Base-by-base conservation (phyloP, 2,329 filamentous ascomycete genomes). In the Aschersonia sp. region DNA sequence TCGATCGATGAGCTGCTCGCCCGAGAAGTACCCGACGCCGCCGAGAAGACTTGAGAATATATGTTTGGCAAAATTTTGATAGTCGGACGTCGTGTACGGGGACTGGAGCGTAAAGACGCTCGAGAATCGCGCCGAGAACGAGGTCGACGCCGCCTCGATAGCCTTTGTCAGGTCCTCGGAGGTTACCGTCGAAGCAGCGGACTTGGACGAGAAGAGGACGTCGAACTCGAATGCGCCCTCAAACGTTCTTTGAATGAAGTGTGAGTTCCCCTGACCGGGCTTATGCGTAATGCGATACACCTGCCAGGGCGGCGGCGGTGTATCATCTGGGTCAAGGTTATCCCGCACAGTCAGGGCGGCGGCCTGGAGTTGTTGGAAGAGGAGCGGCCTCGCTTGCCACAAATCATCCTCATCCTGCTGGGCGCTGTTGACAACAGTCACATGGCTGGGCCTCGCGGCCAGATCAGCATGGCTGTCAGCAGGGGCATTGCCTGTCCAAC, bases 41-140 rank as follows among this genome's bases (percentile, higher is more conserved):
- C 92, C 92, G 38, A 95, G 74, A 35, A 98, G 71, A 62, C 97
- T 98, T 2, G 91, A 96, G 56, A 98, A 85, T 73, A 98, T 84
- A 53, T 84, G 89, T 62, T 87, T 85, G 53, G 83, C 87, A 62
- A 97, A 96, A 49, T 74, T 74, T 45, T 78, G 72, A 61, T 94
- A 92, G 58, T 86, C 80, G 3, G 78, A 73, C 3, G 77, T 74
- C 20, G 77, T 69, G 64, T 92, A 98, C 0, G 92, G 91, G 0
- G 81, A 70, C 58, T 88, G 75, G 1, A 88, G 81, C 47, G 80
- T 72, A 47, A 68, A 68, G 32, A 87, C 72, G 28, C 79, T 73
- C 10, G 77, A 67, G 62, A 94, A 98, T 31, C 84, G 82, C 46
- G 84, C 73, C 35, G 77, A 77, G 63, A 96, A 97, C 4, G 75